Conservation (phyloP, 2,329 filamentous ascomycete genomes). For the Diaporthe aspalathi region DNA sequence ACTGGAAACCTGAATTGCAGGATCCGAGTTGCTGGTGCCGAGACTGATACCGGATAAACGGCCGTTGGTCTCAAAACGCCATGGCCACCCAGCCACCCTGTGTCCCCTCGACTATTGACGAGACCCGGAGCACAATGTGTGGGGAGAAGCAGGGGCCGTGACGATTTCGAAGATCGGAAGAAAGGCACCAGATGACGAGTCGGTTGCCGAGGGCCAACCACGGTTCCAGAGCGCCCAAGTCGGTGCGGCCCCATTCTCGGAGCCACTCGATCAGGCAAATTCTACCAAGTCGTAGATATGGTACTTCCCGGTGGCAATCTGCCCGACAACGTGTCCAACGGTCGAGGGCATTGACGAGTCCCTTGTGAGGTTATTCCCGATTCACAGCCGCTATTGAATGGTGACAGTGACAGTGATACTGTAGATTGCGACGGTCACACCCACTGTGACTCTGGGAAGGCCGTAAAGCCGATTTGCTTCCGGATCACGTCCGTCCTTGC, state of each 20-base stretch:
- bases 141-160: not conserved
- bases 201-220: not conserved
- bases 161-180: not conserved
- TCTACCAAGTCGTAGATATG: not conserved
- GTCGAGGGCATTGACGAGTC: constrained; percentile 9
- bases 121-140: not conserved
- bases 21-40: not conserved
- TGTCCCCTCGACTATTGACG: not conserved
- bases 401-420: constrained; percentile 11
- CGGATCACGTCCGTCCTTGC: not conserved
- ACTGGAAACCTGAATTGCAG: constrained; percentile 6
- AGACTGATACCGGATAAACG: constrained; percentile 18
- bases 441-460: constrained; percentile 1
- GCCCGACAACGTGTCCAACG: not conserved
- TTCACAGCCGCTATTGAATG: constrained; percentile 13
- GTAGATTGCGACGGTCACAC: constrained; percentile 13
- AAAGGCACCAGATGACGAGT: not conserved
- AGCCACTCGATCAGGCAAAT: not conserved
- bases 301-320: not conserved
- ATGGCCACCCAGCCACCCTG: not conserved
- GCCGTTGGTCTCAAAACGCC: constrained; percentile 18
- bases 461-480: constrained; percentile 28
- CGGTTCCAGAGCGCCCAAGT: not conserved
- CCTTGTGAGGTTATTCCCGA: constrained; percentile 13
- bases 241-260: not conserved